These are phyloP conservation scores for Phyllosticta citriasiana DNA, from an alignment of 2,329 filamentous ascomycete genomes.

Conservation along the genomic window DNA sequence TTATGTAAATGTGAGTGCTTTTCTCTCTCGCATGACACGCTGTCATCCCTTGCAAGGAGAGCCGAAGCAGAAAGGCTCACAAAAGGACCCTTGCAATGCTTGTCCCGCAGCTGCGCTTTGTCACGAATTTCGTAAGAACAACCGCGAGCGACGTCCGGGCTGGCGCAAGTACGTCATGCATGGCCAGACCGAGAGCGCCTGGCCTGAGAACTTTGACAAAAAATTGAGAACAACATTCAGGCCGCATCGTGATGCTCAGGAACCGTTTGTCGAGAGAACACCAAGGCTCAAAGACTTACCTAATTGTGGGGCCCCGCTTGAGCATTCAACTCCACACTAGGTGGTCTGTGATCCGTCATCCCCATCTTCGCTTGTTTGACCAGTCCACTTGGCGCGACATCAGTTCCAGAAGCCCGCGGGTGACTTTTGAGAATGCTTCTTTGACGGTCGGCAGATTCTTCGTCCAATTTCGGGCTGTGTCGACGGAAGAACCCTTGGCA, in stretches of 20 bases:
- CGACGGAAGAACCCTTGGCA: too few species aligned
- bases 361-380: constrained; percentile 52
- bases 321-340: too few species aligned
- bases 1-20: too few species aligned
- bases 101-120: not conserved
- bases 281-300: too few species aligned
- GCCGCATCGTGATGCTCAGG: too few species aligned
- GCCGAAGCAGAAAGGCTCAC: too few species aligned
- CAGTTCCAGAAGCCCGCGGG: constrained; percentile 60
- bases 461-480: constrained; percentile 53
- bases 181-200: not conserved
- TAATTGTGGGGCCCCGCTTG: too few species aligned
- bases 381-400: constrained; percentile 38
- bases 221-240: not conserved
- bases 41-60: too few species aligned
- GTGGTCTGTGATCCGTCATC: constrained; percentile 36
- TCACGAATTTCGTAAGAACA: not conserved
- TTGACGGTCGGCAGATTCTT: constrained; percentile 55
- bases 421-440: constrained; percentile 53
- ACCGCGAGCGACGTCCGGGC: not conserved
- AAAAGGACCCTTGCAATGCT: not conserved
- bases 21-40: not conserved
- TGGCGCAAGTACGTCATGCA: not conserved
- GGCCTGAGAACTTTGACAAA: not conserved
- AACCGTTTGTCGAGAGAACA: too few species aligned